Conservation (phyloP, 495 filamentous ascomycete genomes). For the Neurospora sp. region DNA sequence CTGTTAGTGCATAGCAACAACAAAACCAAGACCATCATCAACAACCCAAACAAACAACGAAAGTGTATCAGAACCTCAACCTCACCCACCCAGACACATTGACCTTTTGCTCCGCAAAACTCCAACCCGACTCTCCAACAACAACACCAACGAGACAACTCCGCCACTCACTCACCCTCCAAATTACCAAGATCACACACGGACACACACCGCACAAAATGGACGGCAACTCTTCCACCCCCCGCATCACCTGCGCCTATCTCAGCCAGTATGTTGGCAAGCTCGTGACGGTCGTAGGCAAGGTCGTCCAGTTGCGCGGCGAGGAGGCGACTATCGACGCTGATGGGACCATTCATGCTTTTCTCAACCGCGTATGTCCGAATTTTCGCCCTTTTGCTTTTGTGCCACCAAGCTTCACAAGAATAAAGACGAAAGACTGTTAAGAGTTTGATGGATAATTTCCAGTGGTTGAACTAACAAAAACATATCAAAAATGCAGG, state of each 20-base stretch:
- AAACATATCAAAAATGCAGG: conserved; percentile 30
- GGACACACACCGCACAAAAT: conserved; percentile 23
- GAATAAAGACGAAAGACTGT: not conserved
- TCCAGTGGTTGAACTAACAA: not conserved
- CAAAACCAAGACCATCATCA: not conserved
- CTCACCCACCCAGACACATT: not conserved
- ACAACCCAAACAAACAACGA: not conserved
- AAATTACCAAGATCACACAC: not conserved
- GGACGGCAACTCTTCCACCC: conserved; percentile 43
- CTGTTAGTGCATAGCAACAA: not conserved
- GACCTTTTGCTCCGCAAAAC: not conserved
- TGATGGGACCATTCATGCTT: conserved; percentile 59
- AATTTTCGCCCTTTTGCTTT: not conserved
- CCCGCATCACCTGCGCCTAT: conserved; percentile 58
- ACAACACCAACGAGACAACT: not conserved
- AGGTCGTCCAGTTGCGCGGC: conserved; percentile 68
- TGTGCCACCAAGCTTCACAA: not conserved
- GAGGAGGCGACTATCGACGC: conserved; percentile 71
- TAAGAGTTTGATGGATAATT: not conserved
- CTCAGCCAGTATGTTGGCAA: conserved; percentile 58
- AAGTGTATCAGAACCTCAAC: not conserved
- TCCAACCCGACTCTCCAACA: not conserved
- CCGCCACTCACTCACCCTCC: not conserved
- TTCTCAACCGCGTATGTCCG: conserved; percentile 56
- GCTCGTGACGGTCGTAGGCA: conserved; percentile 78